phyloP scores from a whole-genome alignment of 768 basidiomycete genomes.

The Amanita thiersii region DNA sequence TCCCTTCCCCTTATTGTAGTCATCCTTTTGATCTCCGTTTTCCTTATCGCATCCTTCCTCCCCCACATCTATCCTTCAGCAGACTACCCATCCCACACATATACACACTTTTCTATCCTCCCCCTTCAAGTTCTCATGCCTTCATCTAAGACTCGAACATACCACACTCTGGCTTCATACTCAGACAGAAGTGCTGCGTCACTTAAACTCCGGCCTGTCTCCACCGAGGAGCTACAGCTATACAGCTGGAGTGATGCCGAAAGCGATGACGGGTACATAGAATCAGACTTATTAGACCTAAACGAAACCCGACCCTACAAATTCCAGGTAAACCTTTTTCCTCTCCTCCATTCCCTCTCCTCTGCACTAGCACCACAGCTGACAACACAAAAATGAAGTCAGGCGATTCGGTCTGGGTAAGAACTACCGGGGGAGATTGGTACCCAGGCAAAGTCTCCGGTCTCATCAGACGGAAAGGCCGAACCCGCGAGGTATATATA shows the following conservation, averaged over 20 bases:
- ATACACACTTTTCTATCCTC: neutral
- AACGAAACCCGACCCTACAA: constrained; percentile 46
- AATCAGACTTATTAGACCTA: constrained; percentile 28
- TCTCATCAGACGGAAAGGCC: constrained; percentile 33
- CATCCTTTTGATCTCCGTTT: constrained; percentile 3
- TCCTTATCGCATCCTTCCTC: neutral
- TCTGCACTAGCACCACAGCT: constrained; percentile 5
- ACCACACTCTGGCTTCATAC: neutral
- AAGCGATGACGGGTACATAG: constrained; percentile 22
- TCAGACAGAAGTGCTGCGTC: constrained; percentile 4
- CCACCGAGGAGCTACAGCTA: constrained; percentile 24
- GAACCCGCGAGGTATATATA: constrained; percentile 35
- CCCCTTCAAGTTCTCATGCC: neutral
- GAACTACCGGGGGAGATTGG: constrained; percentile 43
- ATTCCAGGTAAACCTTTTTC: constrained; percentile 40
- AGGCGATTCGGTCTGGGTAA: constrained; percentile 46
- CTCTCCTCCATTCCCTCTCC: constrained; percentile 5
- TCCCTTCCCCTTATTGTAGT: neutral
- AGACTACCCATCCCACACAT: neutral
- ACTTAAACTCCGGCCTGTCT: constrained; percentile 22
- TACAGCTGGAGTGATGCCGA: constrained; percentile 25
- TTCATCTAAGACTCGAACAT: constrained; percentile 4
- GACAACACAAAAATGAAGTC: constrained; percentile 20
- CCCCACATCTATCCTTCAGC: constrained; percentile 1
- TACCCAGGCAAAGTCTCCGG: constrained; percentile 39